Evolutionary conservation across 2,329 filamentous ascomycete genomes (phyloP).

Genomic region (Hypoxylon sp.): DNA sequence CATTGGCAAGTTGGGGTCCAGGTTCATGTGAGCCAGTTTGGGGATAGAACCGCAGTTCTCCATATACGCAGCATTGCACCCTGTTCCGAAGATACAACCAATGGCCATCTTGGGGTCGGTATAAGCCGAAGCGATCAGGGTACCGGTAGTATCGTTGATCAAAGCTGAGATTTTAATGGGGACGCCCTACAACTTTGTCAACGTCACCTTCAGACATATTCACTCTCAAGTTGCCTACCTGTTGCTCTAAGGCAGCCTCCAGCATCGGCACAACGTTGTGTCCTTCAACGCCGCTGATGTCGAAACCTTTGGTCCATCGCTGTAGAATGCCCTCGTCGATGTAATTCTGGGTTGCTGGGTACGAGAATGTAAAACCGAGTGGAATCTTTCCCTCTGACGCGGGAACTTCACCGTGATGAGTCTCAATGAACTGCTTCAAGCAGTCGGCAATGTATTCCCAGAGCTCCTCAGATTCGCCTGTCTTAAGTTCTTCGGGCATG

Average conservation of each 20-base stretch:
- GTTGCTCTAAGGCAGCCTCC: constrained; percentile 78
- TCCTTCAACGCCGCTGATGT: constrained; percentile 92
- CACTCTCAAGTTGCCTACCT: constrained; percentile 59
- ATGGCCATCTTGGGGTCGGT: constrained; percentile 95
- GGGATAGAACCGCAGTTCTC: constrained; percentile 91
- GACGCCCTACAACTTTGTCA: constrained; percentile 70
- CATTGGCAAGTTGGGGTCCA: constrained; percentile 86
- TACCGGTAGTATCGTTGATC: constrained; percentile 98
- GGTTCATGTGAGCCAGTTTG: constrained; percentile 91
- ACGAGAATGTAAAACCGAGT: constrained; percentile 96
- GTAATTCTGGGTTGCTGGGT: constrained; percentile 92
- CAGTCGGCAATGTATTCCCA: constrained; percentile 97
- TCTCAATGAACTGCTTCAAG: constrained; percentile 88
- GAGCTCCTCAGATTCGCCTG: constrained; percentile 83
- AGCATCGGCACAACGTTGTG: constrained; percentile 91
- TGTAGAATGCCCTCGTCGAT: constrained; percentile 94
- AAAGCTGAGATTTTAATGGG: constrained; percentile 93
- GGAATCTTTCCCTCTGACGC: constrained; percentile 73
- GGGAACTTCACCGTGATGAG: constrained; percentile 77
- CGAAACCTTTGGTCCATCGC: constrained; percentile 97
- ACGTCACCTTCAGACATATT: background rate
- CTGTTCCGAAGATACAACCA: constrained; percentile 97
- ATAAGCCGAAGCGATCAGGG: constrained; percentile 94
- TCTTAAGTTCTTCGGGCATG: constrained; percentile 93
- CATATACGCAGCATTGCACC: constrained; percentile 99